A percentile compares a stretch with the other conserved stretches of the same genome.
Evolutionary conservation across 495 filamentous ascomycete genomes (phyloP).

Genomic region (Tuber borchii): DNA sequence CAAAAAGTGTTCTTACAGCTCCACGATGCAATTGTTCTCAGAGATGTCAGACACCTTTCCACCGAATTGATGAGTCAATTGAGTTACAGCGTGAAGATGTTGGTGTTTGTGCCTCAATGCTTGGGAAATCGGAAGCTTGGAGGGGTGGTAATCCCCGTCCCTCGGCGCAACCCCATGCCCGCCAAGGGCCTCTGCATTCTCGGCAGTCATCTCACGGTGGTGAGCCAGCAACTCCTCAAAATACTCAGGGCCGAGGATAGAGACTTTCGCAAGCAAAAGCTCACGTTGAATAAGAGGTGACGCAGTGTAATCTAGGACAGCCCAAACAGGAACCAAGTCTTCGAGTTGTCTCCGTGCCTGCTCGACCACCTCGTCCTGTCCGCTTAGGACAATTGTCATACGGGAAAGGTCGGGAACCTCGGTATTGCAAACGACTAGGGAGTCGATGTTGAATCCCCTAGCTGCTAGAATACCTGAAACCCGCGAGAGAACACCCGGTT

Average conservation of each 20-base stretch:
- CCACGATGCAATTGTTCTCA: slow-evolving; percentile 96
- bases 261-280: slow-evolving; percentile 91
- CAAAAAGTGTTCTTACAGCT: slow-evolving; percentile 59
- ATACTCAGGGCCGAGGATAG: slow-evolving; percentile 91
- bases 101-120: slow-evolving; percentile 93
- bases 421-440: slow-evolving; percentile 91
- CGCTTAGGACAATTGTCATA: slow-evolving; percentile 96
- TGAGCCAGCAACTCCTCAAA: slow-evolving; percentile 94
- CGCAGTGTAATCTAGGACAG: slow-evolving; percentile 89
- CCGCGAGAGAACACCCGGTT: slow-evolving; percentile 91
- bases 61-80: slow-evolving; percentile 93
- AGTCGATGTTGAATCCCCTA: slow-evolving; percentile 98
- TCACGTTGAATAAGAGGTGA: slow-evolving; percentile 94
- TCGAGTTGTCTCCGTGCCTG: slow-evolving; percentile 93
- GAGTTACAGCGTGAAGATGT: slow-evolving; percentile 88
- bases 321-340: slow-evolving; percentile 96
- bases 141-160: slow-evolving; percentile 72
- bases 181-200: slow-evolving; percentile 41
- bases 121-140: slow-evolving; percentile 72
- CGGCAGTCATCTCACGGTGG: slow-evolving; percentile 65
- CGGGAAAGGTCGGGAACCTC: slow-evolving; percentile 96
- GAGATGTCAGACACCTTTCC: slow-evolving; percentile 97
- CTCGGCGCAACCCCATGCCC: background rate
- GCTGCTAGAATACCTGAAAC: slow-evolving; percentile 95
- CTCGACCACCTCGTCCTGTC: slow-evolving; percentile 95